phyloP scores from a whole-genome alignment of 1,139 yeast genomes.

The Hyphopichia pseudoburtonii region DNA sequence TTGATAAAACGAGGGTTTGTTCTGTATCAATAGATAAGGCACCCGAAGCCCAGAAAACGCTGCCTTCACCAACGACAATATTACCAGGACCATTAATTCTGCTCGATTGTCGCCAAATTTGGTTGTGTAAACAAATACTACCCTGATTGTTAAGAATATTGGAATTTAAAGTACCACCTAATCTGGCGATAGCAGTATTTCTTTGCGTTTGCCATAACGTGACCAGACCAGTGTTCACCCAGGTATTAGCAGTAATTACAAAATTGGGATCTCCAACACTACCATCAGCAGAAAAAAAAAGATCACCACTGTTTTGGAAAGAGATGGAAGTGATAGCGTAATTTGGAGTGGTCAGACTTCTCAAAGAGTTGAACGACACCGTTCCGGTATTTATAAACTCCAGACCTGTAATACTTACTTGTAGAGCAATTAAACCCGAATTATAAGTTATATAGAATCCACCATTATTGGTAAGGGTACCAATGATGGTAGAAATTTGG shows the following conservation, averaged over 20 bases:
- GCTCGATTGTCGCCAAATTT: conserved; percentile 13
- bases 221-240: conserved; percentile 14
- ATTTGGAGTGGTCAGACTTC: conserved; percentile 17
- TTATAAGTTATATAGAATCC: conserved; percentile 21
- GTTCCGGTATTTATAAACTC: conserved; percentile 20
- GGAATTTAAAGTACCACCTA: conserved; percentile 15
- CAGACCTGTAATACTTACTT: conserved; percentile 10
- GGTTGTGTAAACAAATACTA: conserved; percentile 15
- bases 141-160: conserved; percentile 17
- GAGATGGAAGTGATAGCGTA: conserved; percentile 19
- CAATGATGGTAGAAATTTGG: conserved; percentile 21
- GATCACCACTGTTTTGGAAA: conserved; percentile 29
- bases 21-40: conserved; percentile 7
- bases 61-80: conserved; percentile 14
- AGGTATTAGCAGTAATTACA: conserved; percentile 10
- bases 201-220: conserved; percentile 17
- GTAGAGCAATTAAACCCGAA: conserved; percentile 3
- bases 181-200: conserved; percentile 18
- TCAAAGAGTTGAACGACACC: conserved; percentile 22
- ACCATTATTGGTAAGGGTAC: conserved; percentile 22
- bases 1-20: conserved; percentile 12
- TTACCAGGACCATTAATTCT: conserved; percentile 17
- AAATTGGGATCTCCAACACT: conserved; percentile 16
- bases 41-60: conserved; percentile 12
- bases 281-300: conserved; percentile 28